phyloP scores from a whole-genome alignment of 2,329 filamentous ascomycete genomes.

The Aspergillus luchuensis region DNA sequence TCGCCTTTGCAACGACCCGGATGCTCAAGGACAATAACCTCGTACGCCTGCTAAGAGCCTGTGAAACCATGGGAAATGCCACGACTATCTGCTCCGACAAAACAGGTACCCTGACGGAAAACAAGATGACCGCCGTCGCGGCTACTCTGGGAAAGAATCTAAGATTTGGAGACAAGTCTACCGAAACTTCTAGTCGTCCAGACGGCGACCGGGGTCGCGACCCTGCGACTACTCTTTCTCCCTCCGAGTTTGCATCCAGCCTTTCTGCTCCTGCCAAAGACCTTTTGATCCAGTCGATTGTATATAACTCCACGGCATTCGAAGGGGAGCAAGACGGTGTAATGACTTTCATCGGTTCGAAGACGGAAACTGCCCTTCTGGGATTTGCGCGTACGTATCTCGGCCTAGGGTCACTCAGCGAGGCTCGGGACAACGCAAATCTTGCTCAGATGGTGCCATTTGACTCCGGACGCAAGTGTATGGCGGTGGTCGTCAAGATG shows the following conservation, averaged over 20 bases:
- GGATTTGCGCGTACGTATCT: slow-evolving; percentile 67
- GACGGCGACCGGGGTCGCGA: slow-evolving; percentile 23
- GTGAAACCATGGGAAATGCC: slow-evolving; percentile 66
- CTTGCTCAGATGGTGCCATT: slow-evolving; percentile 59
- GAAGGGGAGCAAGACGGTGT: slow-evolving; percentile 64
- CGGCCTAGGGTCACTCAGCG: slow-evolving; percentile 62
- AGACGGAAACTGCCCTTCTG: slow-evolving; percentile 76
- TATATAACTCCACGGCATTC: slow-evolving; percentile 70
- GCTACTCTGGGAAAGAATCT: slow-evolving; percentile 55
- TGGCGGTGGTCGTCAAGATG: slow-evolving; percentile 64
- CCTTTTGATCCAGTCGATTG: slow-evolving; percentile 64
- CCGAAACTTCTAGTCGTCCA: slow-evolving; percentile 29
- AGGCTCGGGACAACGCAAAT: slow-evolving; percentile 64
- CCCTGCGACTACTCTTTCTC: slow-evolving; percentile 51
- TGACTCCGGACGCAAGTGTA: slow-evolving; percentile 69
- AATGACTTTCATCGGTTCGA: slow-evolving; percentile 69
- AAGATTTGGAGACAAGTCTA: slow-evolving; percentile 47
- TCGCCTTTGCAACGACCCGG: slow-evolving; percentile 64
- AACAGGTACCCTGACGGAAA: slow-evolving; percentile 66
- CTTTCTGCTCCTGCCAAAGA: slow-evolving; percentile 57
- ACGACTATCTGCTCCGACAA: slow-evolving; percentile 68
- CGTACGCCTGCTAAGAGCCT: slow-evolving; percentile 61
- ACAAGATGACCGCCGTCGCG: slow-evolving; percentile 63
- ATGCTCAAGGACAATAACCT: slow-evolving; percentile 67
- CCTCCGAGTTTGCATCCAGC: slow-evolving; percentile 56